phyloP scores from a whole-genome alignment of 345 rosid genomes.

The Populus tremula region DNA sequence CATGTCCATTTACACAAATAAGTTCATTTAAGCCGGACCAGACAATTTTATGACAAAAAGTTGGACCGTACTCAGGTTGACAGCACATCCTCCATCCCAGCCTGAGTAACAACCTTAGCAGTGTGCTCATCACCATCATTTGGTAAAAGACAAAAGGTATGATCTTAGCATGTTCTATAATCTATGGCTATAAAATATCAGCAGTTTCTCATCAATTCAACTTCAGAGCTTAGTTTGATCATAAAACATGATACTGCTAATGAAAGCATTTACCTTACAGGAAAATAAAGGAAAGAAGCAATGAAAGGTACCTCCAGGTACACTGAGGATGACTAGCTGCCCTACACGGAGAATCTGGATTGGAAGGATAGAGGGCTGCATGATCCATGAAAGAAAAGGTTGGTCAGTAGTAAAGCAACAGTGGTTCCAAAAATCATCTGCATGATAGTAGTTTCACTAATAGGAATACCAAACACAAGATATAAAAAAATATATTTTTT shows the following conservation, averaged over 20 bases:
- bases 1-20: background rate
- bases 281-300: conserved; percentile 1
- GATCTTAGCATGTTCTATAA: background rate
- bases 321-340: conserved; percentile 83
- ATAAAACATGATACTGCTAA: background rate
- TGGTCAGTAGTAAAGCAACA: background rate
- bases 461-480: background rate
- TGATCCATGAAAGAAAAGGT: conserved; percentile 21
- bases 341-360: conserved; percentile 85
- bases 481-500: background rate
- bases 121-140: background rate
- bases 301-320: conserved; percentile 75
- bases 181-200: background rate
- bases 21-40: background rate
- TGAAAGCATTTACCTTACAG: background rate
- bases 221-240: background rate
- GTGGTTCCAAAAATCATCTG: conserved; percentile 6
- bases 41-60: background rate
- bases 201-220: background rate
- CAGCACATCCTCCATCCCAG: background rate
- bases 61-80: background rate
- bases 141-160: background rate
- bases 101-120: background rate
- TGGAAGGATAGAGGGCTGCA: conserved; percentile 96
- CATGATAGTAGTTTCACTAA: background rate